Percentiles rank a stretch among this genome's conserved stretches.
phyloP scores from a whole-genome alignment of 192 early-diverging fungal genomes.

The Dimargaris verticillata region DNA sequence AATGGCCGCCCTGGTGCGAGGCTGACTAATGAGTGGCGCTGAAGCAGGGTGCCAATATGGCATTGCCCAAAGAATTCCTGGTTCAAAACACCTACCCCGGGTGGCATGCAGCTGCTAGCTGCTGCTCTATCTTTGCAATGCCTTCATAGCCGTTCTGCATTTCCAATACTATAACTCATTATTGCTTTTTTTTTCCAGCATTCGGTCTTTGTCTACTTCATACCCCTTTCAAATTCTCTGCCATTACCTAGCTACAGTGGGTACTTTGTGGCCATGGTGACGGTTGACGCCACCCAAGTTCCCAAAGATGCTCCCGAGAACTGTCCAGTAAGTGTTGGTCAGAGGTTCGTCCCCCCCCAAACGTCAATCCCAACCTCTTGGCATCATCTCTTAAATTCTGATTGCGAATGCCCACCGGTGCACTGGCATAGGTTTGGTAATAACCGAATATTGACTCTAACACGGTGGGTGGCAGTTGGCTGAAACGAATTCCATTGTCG shows the following conservation, averaged over 20 bases:
- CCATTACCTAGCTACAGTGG: background rate
- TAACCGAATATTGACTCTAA: background rate
- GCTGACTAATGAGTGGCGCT: too few relatives aligned
- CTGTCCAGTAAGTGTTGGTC: slow-evolving; percentile 33
- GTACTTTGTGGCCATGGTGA: background rate
- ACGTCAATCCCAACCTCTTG: background rate
- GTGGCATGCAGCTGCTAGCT: too few relatives aligned
- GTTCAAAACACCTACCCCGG: too few relatives aligned
- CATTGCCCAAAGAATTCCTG: too few relatives aligned
- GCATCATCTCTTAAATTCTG: slow-evolving; percentile 1
- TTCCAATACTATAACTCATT: background rate
- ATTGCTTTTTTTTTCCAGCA: background rate
- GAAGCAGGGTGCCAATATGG: too few relatives aligned
- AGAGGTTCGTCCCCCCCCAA: background rate
- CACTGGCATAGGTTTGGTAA: background rate
- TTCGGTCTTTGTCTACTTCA: slow-evolving; percentile 3
- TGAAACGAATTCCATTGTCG: background rate
- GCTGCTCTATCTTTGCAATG: too few relatives aligned
- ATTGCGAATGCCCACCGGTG: slow-evolving; percentile 1
- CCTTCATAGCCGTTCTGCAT: background rate
- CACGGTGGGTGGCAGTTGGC: background rate
- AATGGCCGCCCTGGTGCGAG: too few relatives aligned
- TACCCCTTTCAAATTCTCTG: background rate
- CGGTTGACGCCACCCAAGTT: slow-evolving; percentile 4
- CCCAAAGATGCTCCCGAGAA: slow-evolving; percentile 55